Base-by-base conservation (phyloP, 2,329 filamentous ascomycete genomes). In the Coniochaeta ligniaria region DNA sequence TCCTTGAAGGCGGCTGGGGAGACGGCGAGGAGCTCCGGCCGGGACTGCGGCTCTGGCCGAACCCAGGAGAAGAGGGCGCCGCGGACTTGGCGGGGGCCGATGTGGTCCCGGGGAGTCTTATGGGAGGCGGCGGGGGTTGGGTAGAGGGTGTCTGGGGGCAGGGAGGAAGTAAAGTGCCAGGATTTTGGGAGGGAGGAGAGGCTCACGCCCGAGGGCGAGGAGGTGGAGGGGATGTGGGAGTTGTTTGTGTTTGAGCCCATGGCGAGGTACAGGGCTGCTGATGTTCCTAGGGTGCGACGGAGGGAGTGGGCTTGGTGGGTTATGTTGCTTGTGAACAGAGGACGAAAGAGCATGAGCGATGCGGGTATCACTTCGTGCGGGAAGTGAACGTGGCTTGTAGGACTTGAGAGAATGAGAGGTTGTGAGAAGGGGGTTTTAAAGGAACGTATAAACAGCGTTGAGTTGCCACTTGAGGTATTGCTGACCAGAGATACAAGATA, bases 21-120 rank as follows among this genome's bases (percentile, higher is more conserved):
- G 1, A 96, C 87, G 7, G 85, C 89, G 1, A 98, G 82, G 17
- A 99, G 79, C 70, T 97, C 91, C 0, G 92, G 85, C 24, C 89
- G 83, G 64, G 87, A 79, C 28, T 87, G 83, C 22, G 80, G 75
- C 68, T 94, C 89, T 0, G 95, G 95, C 4, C 92, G 86, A 22
- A 99, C 92, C 80, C 88, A 99, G 9, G 93, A 96, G 75, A 91
- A 99, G 58, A 94, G 76, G 4, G 95, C 94, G 62, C 87, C 85
- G 71, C 88, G 91, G 45, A 99, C 95, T 72, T 92, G 81, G 57
- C 93, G 89, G 17, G 95, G 94, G 0, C 84, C 82, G 57, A 98
- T 87, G 38, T 88, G 78, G 60, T 89, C 83, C 68, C 94, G 86
- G 1, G 92, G 88, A 0, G 91, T 92, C 66, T 85, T 83, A 74